These are phyloP conservation scores for Sphaerosporella brunnea DNA, from an alignment of 495 filamentous ascomycete species.

Conservation along the genomic window DNA sequence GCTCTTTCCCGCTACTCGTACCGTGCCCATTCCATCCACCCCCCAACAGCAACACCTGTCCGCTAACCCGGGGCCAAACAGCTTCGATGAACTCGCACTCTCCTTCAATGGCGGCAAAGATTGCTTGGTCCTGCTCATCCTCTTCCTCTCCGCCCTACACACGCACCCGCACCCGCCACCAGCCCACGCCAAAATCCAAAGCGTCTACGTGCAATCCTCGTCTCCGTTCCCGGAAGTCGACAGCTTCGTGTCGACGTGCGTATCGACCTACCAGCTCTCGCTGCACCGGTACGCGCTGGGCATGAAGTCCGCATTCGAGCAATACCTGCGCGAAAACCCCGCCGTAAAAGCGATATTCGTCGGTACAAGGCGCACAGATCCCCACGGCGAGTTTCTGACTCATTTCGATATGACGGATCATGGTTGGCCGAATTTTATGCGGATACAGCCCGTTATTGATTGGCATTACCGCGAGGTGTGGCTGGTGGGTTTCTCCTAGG, in stretches of 20 bases:
- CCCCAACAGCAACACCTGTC: not conserved
- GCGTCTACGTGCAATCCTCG: slow-evolving; percentile 71
- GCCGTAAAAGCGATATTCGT: slow-evolving; percentile 72
- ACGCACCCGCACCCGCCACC: slow-evolving; percentile 19
- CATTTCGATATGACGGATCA: slow-evolving; percentile 74
- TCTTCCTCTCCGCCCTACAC: slow-evolving; percentile 57
- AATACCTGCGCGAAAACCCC: slow-evolving; percentile 48
- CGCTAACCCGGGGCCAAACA: slow-evolving; percentile 23
- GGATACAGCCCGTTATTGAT: slow-evolving; percentile 86
- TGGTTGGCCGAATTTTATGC: slow-evolving; percentile 85
- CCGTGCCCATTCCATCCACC: slow-evolving; percentile 14
- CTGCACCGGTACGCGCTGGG: slow-evolving; percentile 60
- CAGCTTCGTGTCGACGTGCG: slow-evolving; percentile 52
- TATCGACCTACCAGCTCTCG: slow-evolving; percentile 50
- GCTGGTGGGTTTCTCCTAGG: slow-evolving; percentile 44
- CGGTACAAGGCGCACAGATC: slow-evolving; percentile 80
- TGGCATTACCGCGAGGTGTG: slow-evolving; percentile 96
- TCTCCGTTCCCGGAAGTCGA: slow-evolving; percentile 76
- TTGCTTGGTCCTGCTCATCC: slow-evolving; percentile 80
- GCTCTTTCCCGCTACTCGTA: slow-evolving; percentile 56
- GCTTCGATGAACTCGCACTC: slow-evolving; percentile 61
- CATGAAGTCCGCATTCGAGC: slow-evolving; percentile 61
- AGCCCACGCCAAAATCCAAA: slow-evolving; percentile 35
- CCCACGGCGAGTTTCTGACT: slow-evolving; percentile 58
- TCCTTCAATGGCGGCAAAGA: slow-evolving; percentile 98